Evolutionary conservation across 2,329 filamentous ascomycete genomes (phyloP).

Genomic region (Exophiala oligosperma): DNA sequence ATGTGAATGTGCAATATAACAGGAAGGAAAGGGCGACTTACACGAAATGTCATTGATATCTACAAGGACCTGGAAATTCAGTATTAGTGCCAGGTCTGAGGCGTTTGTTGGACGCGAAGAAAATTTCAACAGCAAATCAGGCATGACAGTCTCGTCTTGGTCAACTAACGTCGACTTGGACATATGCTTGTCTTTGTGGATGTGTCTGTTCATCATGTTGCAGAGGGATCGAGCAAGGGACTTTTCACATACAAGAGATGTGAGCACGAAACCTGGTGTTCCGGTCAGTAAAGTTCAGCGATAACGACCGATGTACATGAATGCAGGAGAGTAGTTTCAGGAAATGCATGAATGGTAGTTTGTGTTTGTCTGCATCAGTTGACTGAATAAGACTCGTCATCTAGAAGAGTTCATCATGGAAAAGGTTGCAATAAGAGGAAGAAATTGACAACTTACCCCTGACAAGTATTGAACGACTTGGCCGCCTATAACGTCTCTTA

Average conservation of each 20-base stretch:
- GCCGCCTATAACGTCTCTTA: neutral
- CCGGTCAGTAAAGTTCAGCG: neutral
- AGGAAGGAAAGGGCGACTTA: slow-evolving; percentile 18
- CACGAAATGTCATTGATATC: neutral
- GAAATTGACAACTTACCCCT: neutral
- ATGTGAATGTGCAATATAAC: slow-evolving; percentile 44
- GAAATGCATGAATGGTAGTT: slow-evolving; percentile 63
- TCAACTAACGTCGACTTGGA: slow-evolving; percentile 64
- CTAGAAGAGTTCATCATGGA: slow-evolving; percentile 54
- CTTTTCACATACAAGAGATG: neutral
- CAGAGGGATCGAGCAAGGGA: neutral
- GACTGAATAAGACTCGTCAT: slow-evolving; percentile 67
- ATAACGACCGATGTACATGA: neutral
- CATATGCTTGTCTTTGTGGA: slow-evolving; percentile 93
- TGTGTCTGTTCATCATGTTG: slow-evolving; percentile 75
- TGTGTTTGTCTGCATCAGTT: slow-evolving; percentile 58
- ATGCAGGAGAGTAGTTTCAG: slow-evolving; percentile 35
- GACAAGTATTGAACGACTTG: neutral
- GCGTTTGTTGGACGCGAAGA: neutral
- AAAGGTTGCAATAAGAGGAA: slow-evolving; percentile 11
- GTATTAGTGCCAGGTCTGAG: neutral
- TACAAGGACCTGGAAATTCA: neutral
- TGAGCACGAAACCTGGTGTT: neutral
- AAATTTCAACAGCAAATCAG: slow-evolving; percentile 20
- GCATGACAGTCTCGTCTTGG: slow-evolving; percentile 54